These are phyloP conservation scores for Acorus gramineus DNA, from an alignment of 106 monocot species.

Conservation along the genomic window DNA sequence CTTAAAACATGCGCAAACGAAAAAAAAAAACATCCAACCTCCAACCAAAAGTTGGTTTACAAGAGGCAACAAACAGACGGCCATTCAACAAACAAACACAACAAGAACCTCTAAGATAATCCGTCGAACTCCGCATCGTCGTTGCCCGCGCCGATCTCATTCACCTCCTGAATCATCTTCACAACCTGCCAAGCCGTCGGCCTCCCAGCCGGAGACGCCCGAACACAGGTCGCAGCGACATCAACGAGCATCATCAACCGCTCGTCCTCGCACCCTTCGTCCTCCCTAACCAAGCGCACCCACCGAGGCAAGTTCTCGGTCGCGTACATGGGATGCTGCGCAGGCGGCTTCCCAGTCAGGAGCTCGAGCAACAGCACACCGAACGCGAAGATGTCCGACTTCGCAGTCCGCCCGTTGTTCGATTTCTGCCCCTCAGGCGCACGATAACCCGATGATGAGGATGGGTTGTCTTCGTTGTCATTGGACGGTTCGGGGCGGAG, in stretches of 20 bases:
- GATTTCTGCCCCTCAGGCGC: slow-evolving; percentile 66
- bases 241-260: slow-evolving; percentile 62
- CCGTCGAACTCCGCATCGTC: slow-evolving; percentile 12
- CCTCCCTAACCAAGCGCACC: slow-evolving; percentile 63
- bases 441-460: slow-evolving; percentile 31
- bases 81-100: background rate
- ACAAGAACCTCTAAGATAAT: background rate
- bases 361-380: slow-evolving; percentile 78
- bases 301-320: slow-evolving; percentile 40
- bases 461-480: slow-evolving; percentile 4
- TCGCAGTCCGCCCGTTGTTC: slow-evolving; percentile 35
- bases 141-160: slow-evolving; percentile 32
- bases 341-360: slow-evolving; percentile 61
- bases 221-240: slow-evolving; percentile 46
- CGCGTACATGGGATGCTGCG: slow-evolving; percentile 21
- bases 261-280: slow-evolving; percentile 56
- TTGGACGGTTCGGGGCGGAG: slow-evolving; percentile 34
- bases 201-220: slow-evolving; percentile 53
- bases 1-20: too few species aligned
- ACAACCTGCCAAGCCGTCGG: slow-evolving; percentile 85
- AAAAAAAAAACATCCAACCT: too few species aligned
- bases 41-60: too few species aligned
- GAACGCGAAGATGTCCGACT: slow-evolving; percentile 84
- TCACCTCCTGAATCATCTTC: slow-evolving; percentile 89
- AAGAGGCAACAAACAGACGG: too few species aligned